Percentiles rank a stretch among this genome's conserved stretches.
phyloP scores from a whole-genome alignment of 129 eudicot genomes.

The Ambrosia artemisiifolia region DNA sequence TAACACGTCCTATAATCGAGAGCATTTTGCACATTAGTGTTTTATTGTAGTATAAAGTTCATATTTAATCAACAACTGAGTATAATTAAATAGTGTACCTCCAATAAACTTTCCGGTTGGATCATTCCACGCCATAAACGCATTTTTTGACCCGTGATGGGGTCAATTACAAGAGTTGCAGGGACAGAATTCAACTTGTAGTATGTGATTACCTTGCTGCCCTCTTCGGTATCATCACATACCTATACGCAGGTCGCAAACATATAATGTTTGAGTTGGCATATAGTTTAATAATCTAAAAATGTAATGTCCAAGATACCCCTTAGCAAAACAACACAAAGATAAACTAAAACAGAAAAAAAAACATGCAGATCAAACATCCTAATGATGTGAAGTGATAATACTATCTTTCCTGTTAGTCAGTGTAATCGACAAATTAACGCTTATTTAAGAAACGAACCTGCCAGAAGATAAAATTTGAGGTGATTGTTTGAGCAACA shows the following conservation, averaged over 20 bases:
- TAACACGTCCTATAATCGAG: conserved; percentile 52
- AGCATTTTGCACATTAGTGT: conserved; percentile 7
- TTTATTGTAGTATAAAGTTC: conserved; percentile 1
- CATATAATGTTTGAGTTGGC: not conserved
- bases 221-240: conserved; percentile 77
- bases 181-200: conserved; percentile 72
- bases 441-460: conserved; percentile 28
- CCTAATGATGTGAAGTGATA: too few relatives aligned
- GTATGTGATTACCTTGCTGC: conserved; percentile 71
- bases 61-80: not conserved
- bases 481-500: conserved; percentile 69
- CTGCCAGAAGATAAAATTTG: conserved; percentile 88
- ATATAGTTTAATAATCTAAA: not conserved
- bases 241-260: conserved; percentile 35
- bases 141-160: conserved; percentile 87
- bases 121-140: conserved; percentile 89
- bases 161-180: conserved; percentile 69
- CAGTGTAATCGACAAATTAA: too few relatives aligned
- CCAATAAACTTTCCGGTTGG: conserved; percentile 73
- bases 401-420: too few relatives aligned
- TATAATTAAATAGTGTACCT: conserved; percentile 42
- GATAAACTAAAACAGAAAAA: too few relatives aligned
- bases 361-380: too few relatives aligned
- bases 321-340: not conserved
- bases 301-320: not conserved